These are phyloP conservation scores for Ustilago xerochloae DNA, from an alignment of 1,284 basidiomycete species.

Conservation along the genomic window DNA sequence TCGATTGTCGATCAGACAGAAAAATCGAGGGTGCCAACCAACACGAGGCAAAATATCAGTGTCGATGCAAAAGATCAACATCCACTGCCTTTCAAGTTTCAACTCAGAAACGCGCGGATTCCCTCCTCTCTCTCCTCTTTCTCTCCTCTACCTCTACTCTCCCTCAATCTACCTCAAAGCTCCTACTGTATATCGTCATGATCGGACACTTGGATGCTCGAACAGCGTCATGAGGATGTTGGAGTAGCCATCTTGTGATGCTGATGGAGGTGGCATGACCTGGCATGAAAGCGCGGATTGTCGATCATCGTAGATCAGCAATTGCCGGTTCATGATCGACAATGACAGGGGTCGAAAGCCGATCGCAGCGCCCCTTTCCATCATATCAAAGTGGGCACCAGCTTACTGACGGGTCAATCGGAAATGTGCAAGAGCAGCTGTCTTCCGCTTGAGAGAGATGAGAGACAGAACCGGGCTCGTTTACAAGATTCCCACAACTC, in stretches of 20 bases:
- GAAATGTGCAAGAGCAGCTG: not conserved
- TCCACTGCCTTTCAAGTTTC: slow-evolving; percentile 7
- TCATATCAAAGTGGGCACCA: too few species aligned
- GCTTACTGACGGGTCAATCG: not conserved
- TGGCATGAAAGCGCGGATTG: slow-evolving; percentile 4
- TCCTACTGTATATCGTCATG: too few species aligned
- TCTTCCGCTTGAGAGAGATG: not conserved
- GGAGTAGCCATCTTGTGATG: not conserved
- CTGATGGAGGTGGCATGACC: slow-evolving; percentile 16
- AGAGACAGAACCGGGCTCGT: not conserved
- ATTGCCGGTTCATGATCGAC: not conserved
- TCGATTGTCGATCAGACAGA: not conserved
- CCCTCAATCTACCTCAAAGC: not conserved
- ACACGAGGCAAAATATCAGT: not conserved
- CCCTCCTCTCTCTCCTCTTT: not conserved
- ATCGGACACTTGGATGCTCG: not conserved
- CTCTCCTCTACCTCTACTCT: not conserved
- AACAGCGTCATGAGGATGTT: not conserved
- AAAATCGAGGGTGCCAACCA: slow-evolving; percentile 10
- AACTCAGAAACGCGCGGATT: not conserved
- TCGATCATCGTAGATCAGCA: slow-evolving; percentile 5
- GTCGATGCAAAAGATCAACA: slow-evolving; percentile 11
- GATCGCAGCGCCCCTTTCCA: too few species aligned
- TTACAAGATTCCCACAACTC: not conserved
- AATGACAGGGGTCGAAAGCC: too few species aligned